phyloP scores from a whole-genome alignment of 2,329 filamentous ascomycete genomes.

The Immersiporthe knoxdaviesiana region DNA sequence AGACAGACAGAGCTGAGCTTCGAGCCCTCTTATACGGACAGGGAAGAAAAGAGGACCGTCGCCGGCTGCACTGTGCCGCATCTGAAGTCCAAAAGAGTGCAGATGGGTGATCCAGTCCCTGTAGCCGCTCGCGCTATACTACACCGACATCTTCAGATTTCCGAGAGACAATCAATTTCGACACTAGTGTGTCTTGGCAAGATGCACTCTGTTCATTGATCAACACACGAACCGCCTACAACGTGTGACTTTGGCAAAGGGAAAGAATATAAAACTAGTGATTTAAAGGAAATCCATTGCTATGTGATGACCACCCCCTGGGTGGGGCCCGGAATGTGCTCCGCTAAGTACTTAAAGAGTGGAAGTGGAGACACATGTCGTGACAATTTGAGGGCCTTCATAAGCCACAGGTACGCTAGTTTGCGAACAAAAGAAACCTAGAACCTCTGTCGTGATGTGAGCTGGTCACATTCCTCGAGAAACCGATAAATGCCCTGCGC shows the following conservation, averaged over 20 bases:
- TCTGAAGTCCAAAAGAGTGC: not conserved
- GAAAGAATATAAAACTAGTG: not conserved
- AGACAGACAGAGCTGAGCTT: not conserved
- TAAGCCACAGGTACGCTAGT: not conserved
- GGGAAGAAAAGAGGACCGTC: no score
- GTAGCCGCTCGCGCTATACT: not conserved
- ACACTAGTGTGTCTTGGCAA: not conserved
- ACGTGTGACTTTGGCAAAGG: not conserved
- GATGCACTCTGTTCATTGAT: not conserved
- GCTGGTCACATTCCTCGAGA: conserved; percentile 59
- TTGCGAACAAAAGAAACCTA: conserved; percentile 19
- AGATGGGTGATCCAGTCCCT: not conserved
- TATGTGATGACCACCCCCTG: conserved; percentile 11
- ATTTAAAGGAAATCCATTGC: conserved; percentile 16
- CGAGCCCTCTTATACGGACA: not conserved
- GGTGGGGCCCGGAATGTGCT: conserved; percentile 13
- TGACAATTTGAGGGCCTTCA: conserved; percentile 8
- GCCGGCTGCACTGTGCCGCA: not conserved
- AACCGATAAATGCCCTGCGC: conserved; percentile 57
- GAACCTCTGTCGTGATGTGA: conserved; percentile 19
- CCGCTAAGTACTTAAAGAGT: conserved; percentile 27
- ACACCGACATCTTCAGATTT: not conserved
- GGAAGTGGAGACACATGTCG: conserved; percentile 24
- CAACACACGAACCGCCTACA: not conserved
- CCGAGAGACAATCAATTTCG: no score